Conservation (phyloP, 768 basidiomycete species). For the Mycena amicta region DNA sequence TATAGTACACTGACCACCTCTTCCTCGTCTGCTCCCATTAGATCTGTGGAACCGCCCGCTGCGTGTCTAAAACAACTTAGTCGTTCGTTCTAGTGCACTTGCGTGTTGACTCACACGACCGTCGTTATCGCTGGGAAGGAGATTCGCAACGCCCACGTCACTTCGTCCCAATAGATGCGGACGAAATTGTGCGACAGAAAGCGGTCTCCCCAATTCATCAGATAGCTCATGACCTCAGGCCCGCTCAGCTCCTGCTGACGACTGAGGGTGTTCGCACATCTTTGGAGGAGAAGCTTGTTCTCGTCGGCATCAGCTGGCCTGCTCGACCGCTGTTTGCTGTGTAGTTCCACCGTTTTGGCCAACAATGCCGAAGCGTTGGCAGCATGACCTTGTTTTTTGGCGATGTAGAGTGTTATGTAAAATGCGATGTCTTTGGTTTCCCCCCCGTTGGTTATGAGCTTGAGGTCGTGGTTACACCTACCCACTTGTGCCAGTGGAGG, state of each 20-base stretch:
- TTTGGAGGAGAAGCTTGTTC: conserved; percentile 29
- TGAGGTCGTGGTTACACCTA: conserved; percentile 40
- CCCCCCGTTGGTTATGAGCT: conserved; percentile 35
- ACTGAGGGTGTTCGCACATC: conserved; percentile 29
- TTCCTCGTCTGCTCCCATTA: not conserved
- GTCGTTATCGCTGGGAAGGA: conserved; percentile 10
- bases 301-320: conserved; percentile 13
- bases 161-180: conserved; percentile 31
- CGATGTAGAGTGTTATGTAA: conserved; percentile 41
- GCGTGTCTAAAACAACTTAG: too few species aligned
- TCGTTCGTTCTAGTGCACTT: not conserved
- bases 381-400: conserved; percentile 40
- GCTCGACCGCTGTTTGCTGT: conserved; percentile 18
- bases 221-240: conserved; percentile 33
- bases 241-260: conserved; percentile 31
- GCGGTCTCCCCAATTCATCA: conserved; percentile 40
- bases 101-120: not conserved
- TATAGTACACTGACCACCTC: not conserved
- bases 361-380: conserved; percentile 43
- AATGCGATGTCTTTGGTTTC: conserved; percentile 36
- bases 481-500: conserved; percentile 24
- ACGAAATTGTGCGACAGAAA: conserved; percentile 33
- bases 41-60: too few species aligned
- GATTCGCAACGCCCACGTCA: conserved; percentile 13
- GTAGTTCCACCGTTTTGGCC: conserved; percentile 32